Percentiles rank a stretch among this genome's conserved stretches.
These are phyloP conservation scores for Bipolaris gigantea DNA, from an alignment of 2,329 filamentous ascomycete species.

Conservation along the genomic window DNA sequence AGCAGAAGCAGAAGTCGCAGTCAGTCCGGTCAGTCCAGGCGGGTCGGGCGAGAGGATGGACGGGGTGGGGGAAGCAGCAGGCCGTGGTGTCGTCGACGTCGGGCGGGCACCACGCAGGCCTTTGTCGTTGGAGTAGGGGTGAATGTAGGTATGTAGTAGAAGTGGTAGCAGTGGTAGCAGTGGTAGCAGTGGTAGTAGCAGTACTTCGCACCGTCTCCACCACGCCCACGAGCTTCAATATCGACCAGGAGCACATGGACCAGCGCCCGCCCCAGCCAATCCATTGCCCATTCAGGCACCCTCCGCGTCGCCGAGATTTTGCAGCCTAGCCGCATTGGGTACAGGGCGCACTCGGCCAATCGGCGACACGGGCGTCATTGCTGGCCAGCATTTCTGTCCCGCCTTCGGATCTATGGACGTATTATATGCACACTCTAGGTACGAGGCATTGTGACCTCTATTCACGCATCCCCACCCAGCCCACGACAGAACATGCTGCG, in stretches of 20 bases:
- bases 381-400: conserved; percentile 18
- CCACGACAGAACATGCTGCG: conserved; percentile 41
- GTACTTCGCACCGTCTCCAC: conserved; percentile 9
- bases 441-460: conserved; percentile 4
- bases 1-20: background rate
- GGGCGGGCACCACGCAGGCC: conserved; percentile 14
- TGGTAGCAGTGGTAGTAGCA: no score
- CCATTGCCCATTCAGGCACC: conserved; percentile 13
- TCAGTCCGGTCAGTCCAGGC: background rate
- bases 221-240: conserved; percentile 13
- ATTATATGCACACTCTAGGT: background rate
- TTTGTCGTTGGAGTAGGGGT: background rate
- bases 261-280: background rate
- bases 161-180: no score
- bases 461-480: conserved; percentile 1
- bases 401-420: background rate
- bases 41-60: conserved; percentile 6
- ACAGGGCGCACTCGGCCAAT: conserved; percentile 21
- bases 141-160: no score
- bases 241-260: conserved; percentile 2
- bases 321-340: conserved; percentile 19
- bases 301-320: conserved; percentile 24
- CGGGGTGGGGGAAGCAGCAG: conserved; percentile 18
- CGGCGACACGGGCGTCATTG: conserved; percentile 24
- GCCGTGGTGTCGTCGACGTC: conserved; percentile 17